phyloP scores from a whole-genome alignment of 2,329 filamentous ascomycete species.

The Nannizziopsis barbatae region DNA sequence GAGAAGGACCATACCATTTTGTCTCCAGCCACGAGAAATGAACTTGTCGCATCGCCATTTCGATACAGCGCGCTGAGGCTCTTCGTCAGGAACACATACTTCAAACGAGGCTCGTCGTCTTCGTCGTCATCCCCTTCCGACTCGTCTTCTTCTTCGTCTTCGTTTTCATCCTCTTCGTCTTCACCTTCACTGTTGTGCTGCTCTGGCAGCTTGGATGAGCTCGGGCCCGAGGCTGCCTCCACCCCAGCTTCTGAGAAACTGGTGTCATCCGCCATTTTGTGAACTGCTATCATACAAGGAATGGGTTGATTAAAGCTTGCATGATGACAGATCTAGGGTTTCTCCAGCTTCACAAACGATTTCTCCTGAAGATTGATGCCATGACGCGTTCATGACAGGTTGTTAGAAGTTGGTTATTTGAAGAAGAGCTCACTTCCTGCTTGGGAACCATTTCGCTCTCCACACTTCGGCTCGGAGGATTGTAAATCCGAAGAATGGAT shows the following conservation, averaged over 20 bases:
- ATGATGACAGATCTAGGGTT: constrained; percentile 1
- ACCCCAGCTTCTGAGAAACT: constrained; percentile 20
- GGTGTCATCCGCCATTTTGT: constrained; percentile 32
- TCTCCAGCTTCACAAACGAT: not conserved
- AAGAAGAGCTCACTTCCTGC: constrained; percentile 1
- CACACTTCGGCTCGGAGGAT: constrained; percentile 2
- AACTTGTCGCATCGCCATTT: constrained; percentile 88
- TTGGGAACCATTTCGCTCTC: not conserved
- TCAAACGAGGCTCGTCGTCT: constrained; percentile 87
- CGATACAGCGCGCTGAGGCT: constrained; percentile 72
- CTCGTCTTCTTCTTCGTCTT: constrained; percentile 42
- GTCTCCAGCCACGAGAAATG: constrained; percentile 82
- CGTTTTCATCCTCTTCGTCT: constrained; percentile 22
- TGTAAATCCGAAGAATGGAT: not conserved
- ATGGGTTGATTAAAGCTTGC: constrained; percentile 1
- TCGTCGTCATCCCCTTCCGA: constrained; percentile 70
- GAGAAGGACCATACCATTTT: constrained; percentile 62
- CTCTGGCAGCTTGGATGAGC: constrained; percentile 5
- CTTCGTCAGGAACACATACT: constrained; percentile 79
- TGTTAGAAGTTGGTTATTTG: not conserved
- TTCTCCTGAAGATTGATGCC: not conserved
- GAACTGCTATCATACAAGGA: constrained; percentile 22
- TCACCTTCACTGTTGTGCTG: constrained; percentile 11
- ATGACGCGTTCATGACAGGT: not conserved
- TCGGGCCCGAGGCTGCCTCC: not conserved